Evolutionary conservation across 2,329 filamentous ascomycete species (phyloP), one percentile per base, ranked within the genome.

Genomic region (Monosporascus sp.): DNA sequence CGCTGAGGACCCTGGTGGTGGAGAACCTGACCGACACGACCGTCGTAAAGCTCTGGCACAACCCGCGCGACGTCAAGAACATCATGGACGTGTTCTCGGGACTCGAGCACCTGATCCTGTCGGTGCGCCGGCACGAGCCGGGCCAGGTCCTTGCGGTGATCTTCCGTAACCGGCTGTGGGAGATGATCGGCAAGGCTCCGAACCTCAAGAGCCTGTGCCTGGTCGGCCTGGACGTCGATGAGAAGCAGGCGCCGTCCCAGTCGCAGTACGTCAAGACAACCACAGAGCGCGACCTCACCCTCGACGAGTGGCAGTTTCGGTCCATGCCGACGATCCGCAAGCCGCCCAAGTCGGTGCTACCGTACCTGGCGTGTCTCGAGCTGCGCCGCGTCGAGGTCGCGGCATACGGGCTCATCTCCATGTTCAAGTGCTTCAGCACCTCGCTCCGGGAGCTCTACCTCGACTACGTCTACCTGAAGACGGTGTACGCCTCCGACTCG

Each of bases 1-100:
- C 63, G 3, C 68, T 81, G 4, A 71, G 74, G 57, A 73, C 73
- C 0, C 63, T 81, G 40, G 76, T 80, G 1, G 57, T 81, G 3
- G 78, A 81, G 55, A 77, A 79, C 49, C 65, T 81, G 49, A 74
- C 73, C 7, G 77, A 80, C 55, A 69, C 72, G 8, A 72, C 77
- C 19, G 63, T 80, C 24, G 73, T 74, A 16, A 72, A 72, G 49
- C 70, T 81, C 3, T 79, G 75, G 72, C 71, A 74, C 54, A 81
- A 80, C 56, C 78, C 76, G 1, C 73, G 72, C 50, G 78, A 81
- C 57, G 69, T 80, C 16, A 66, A 65, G 58, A 80, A 81, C 58
- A 74, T 78, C 43, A 74, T 78, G 56, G 64, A 56, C 37, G 67
- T 72, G 1, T 69, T 80, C 20, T 58, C 64, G 26, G 63, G 65